Base-by-base conservation (phyloP, 768 basidiomycete genomes). In the Tubosaeta sp. region DNA sequence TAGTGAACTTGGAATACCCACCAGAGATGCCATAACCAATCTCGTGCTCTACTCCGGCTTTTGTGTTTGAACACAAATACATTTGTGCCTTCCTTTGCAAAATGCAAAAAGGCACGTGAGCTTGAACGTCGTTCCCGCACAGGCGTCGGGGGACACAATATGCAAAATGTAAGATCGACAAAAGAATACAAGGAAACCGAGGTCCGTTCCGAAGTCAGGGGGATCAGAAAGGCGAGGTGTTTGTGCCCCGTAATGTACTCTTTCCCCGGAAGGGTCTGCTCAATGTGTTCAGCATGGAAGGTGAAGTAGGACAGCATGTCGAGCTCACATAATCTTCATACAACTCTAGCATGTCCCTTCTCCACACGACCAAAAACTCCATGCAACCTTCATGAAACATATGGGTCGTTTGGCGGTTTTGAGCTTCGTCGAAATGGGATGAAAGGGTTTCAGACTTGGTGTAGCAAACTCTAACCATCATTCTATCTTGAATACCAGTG, bases 1-100 rank as follows among this genome's bases (percentile, higher is more conserved):
- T 31, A 29, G 41, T n/a, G 38, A 14, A 22, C 2, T 17, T 38
- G n/a, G 6, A 34, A 29, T 48, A 50, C 71, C 50, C 58, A 85
- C 93, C 91, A 93, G 43, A 97, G 72, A 48, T 82, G 78, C 94
- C 93, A 97, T 42, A 83, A 75, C 95, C 95, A 97, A 66, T 97
- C 93, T 35, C 81, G 76, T 1, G 89, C 86, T 47, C 91, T 75
- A 6, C 86, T 84, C 27, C 89, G 81, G 56, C 83, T 84, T 65
- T 87, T 90, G 16, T 76, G 60, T 61, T 95, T 95, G 69, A 95
- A 89, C 27, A 95, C 76, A 66, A 94, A 95, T 26, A 95, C 80
- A 56, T 92, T 86, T 0, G 85, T 90, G 5, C 93, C 91, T 54
- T 80, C 79, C 46, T 76, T 79, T 0, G 70, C 65, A 11, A 75